Conservation (phyloP, 352 stramenopile genomes). For the Globisporangium yorkense region DNA sequence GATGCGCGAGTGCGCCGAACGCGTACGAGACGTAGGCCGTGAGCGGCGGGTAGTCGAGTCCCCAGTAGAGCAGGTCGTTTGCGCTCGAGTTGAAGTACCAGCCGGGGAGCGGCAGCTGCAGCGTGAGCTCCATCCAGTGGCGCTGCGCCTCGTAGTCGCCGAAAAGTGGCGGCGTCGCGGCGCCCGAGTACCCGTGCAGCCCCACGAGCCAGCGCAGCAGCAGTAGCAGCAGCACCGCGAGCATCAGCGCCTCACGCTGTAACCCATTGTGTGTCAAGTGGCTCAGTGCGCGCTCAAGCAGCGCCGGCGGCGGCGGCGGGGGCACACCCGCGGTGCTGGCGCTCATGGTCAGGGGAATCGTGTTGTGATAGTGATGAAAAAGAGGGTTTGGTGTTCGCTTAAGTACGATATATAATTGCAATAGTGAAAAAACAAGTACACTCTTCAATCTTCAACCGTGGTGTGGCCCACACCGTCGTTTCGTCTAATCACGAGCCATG, state of each 20-base stretch:
- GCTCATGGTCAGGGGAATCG: not conserved
- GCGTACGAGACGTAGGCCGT: slow-evolving; percentile 89
- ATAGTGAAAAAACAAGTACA: too few relatives aligned
- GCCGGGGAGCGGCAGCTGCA: slow-evolving; percentile 86
- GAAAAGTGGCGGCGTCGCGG: slow-evolving; percentile 77
- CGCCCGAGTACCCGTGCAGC: slow-evolving; percentile 80
- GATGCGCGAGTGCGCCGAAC: slow-evolving; percentile 70
- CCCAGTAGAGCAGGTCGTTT: slow-evolving; percentile 97
- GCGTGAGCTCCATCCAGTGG: slow-evolving; percentile 99
- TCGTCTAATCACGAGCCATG: not conserved
- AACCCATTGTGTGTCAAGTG: slow-evolving; percentile 56
- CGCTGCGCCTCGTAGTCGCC: slow-evolving; percentile 98
- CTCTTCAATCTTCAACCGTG: not conserved
- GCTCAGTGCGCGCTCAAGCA: slow-evolving; percentile 38
- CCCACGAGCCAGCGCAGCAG: slow-evolving; percentile 73
- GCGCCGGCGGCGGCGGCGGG: slow-evolving; percentile 6
- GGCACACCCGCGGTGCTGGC: too few relatives aligned
- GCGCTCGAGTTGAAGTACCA: slow-evolving; percentile 93
- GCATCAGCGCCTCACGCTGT: slow-evolving; percentile 27
- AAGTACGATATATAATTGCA: too few relatives aligned
- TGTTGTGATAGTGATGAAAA: slow-evolving; percentile 1
- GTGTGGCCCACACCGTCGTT: not conserved
- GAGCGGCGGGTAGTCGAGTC: slow-evolving; percentile 97
- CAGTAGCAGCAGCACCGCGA: slow-evolving; percentile 54
- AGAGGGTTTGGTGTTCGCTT: not conserved